A percentile compares a stretch with the other conserved stretches of the same genome.
Conservation (phyloP, 768 basidiomycete genomes). For the Termitomyces sp. region DNA sequence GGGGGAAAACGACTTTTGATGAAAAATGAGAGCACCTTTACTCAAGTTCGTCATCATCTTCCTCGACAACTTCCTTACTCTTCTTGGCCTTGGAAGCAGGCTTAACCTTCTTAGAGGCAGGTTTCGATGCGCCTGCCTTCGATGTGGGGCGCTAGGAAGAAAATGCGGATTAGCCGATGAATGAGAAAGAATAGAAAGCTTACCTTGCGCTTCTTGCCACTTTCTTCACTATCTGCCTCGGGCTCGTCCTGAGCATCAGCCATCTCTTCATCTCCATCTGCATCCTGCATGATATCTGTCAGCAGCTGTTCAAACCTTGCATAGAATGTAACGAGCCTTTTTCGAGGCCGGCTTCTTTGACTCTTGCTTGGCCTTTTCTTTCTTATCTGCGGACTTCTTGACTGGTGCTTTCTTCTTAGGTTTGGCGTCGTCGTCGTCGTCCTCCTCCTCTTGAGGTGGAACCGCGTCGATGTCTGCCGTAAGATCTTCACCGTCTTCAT, state of each 20-base stretch:
- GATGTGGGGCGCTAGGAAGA: conserved; percentile 37
- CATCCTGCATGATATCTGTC: conserved; percentile 22
- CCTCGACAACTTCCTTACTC: conserved; percentile 48
- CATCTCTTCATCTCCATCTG: conserved; percentile 44
- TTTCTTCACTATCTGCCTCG: conserved; percentile 46
- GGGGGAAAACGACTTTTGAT: background rate
- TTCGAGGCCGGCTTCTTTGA: conserved; percentile 20
- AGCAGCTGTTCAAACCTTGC: background rate
- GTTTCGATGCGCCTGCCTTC: conserved; percentile 41
- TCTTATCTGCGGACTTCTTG: conserved; percentile 31
- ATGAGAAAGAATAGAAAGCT: background rate
- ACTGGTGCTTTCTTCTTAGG: conserved; percentile 44
- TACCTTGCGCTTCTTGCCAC: conserved; percentile 74
- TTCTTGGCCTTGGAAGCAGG: conserved; percentile 44
- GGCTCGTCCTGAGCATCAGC: conserved; percentile 36
- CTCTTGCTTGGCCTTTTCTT: conserved; percentile 39
- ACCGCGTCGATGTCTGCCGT: conserved; percentile 39
- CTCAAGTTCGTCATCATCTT: conserved; percentile 38
- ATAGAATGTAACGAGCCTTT: conserved; percentile 18
- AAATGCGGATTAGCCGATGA: background rate
- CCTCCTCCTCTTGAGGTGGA: conserved; percentile 34
- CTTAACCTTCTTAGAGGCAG: conserved; percentile 47
- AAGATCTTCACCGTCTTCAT: conserved; percentile 46
- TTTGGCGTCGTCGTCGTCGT: conserved; percentile 39
- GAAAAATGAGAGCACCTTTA: background rate